A percentile compares a stretch with the other conserved stretches of the same genome.
These are phyloP conservation scores for Cetradonia linearis DNA, from an alignment of 495 filamentous ascomycete genomes.

Conservation along the genomic window DNA sequence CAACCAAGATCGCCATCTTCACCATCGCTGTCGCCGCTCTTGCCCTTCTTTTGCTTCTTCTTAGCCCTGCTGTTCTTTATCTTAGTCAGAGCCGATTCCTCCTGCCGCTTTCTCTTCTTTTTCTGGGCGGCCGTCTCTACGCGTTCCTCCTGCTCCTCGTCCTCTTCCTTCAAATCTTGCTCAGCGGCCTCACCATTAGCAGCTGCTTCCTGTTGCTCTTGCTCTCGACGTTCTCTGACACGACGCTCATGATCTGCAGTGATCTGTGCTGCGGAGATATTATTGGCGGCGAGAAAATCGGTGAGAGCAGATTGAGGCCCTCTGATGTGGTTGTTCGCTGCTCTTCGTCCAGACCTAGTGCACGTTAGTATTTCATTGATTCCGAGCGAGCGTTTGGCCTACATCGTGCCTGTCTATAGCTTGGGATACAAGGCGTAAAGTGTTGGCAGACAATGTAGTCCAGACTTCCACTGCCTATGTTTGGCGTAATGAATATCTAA, in stretches of 20 bases:
- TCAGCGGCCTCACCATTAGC: constrained; percentile 21
- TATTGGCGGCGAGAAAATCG: constrained; percentile 74
- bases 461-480: neutral
- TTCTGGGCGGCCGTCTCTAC: constrained; percentile 40
- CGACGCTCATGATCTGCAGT: constrained; percentile 50
- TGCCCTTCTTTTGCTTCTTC: constrained; percentile 47
- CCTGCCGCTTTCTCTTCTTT: constrained; percentile 52
- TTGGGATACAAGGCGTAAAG: neutral
- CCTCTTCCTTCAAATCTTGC: constrained; percentile 28
- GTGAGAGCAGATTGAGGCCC: constrained; percentile 70
- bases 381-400: neutral
- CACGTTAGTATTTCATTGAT: neutral
- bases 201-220: constrained; percentile 29
- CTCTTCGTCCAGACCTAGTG: constrained; percentile 34
- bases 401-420: neutral
- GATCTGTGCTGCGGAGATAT: constrained; percentile 79
- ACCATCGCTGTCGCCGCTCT: constrained; percentile 34
- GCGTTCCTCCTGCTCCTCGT: constrained; percentile 20
- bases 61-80: constrained; percentile 68
- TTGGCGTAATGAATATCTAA: neutral
- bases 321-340: constrained; percentile 44
- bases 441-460: neutral
- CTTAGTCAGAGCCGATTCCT: constrained; percentile 55
- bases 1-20: constrained; percentile 40
- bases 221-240: constrained; percentile 35